Evolutionary conservation across 2,329 filamentous ascomycete genomes (phyloP), one percentile per base, ranked within the genome.

Genomic region (Monosporascus sp.): DNA sequence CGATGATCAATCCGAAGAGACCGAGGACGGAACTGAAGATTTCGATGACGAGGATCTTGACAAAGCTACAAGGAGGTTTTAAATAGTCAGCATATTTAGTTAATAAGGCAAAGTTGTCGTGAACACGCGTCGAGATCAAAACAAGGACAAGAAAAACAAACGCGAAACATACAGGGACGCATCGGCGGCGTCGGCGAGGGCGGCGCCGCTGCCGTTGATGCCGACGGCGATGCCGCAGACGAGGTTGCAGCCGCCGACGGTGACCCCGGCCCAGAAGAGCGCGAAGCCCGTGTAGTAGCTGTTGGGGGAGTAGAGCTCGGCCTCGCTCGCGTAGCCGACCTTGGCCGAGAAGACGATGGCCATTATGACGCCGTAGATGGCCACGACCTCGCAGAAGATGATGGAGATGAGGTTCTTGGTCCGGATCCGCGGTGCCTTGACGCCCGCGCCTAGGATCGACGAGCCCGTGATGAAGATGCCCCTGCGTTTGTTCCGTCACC

Each of bases 331-430:
- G 52, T 80, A 72, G 64, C 83, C 81, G 64, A 99, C 76, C 74
- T 97, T 96, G 57, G 92, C 83, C 45, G 92, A 95, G 78, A 97
- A 97, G 66, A 99, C 89, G 71, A 99, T 99, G 66, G 92, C 88
- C 91, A 99, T 99, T 76, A 99, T 99, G 75, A 99, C 93, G 66
- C 95, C 95, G 81, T 99, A 99, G 73, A 99, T 99, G 74, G 94
- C 94, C 67, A 99, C 94, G 69, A 99, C 94, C 77, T 99, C 94
- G 79, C 94, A 99, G 78, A 99, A 99, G 76, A 99, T 97, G 74
- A 99, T 99, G 66, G 93, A 97, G 72, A 99, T 97, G 69, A 99
- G 76, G 80, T 99, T 99, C 86, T 99, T 99, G 59, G 94, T 99
- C 72, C 94, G 90, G 76, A 99, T 99, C 66, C 94, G 88, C 38